Base-by-base conservation (phyloP, 2,329 filamentous ascomycete species). In the Microdochium trichocladiopsis region DNA sequence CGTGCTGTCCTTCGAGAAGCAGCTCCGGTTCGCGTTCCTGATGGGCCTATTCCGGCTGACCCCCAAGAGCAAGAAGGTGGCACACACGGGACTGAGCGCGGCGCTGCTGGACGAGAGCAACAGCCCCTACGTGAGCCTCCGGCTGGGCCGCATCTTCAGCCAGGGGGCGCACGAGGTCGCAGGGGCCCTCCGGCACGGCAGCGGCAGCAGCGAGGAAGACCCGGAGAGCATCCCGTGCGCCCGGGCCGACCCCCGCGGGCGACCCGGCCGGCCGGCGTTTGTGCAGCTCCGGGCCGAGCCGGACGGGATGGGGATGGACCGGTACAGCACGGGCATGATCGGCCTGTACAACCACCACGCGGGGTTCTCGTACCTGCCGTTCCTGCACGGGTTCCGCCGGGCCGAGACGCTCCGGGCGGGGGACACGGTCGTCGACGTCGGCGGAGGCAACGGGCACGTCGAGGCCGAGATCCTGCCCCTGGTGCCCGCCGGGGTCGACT, bases 1-100 rank as follows among this genome's bases (percentile, higher is more conserved):
- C n/a, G 11, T 21, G 23, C 28, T 10, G 25, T n/a, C 41, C 4
- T 25, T 58, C 23, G 43, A 45, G n/a, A 23, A 52, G 31, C 56
- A 58, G 45, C 43, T 58, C 5, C 45, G 52, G 16, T 58, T 58
- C 45, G 56, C 56, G 18, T 55, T 51, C 33, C 49, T 58, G 23
- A 52, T 52, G 28, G 56, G 54, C 21, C 25, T 58, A 18, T 58
- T 58, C 47, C 18, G 52, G 24, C 52, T 52, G 36, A 49, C 56
- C 16, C 18, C 36, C 2, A 48, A 49, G 22, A 52, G 52, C 3
- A 28, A 41, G n/a, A n/a, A n/a, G 10, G 51, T 58, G 12, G 56
- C 56, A 1, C 54, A 58, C 37, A 58, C 56, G 11, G 51, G 51
- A 6, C 51, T 56, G 10, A 55, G 52, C 5, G 52, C 56, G 16